These are phyloP conservation scores for Elsinoe arachidis DNA, from an alignment of 2,329 filamentous ascomycete genomes.

Conservation along the genomic window DNA sequence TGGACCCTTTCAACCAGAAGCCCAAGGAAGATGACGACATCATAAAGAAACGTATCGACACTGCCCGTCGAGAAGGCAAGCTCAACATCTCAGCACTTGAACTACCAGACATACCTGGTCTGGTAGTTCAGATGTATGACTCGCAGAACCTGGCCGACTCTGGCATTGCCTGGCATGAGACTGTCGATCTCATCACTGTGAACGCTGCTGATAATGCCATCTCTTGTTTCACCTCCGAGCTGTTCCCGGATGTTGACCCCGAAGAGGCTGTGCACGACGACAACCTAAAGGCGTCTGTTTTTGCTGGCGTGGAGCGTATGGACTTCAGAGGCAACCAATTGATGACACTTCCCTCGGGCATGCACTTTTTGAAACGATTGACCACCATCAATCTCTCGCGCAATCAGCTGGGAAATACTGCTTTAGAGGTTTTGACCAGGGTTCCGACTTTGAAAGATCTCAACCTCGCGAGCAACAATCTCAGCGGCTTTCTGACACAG, in stretches of 20 bases:
- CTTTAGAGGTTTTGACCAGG: conserved; percentile 64
- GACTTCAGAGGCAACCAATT: conserved; percentile 83
- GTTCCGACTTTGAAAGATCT: conserved; percentile 67
- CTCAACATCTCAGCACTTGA: conserved; percentile 83
- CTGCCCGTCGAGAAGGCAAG: conserved; percentile 67
- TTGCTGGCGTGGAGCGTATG: conserved; percentile 69
- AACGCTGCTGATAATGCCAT: conserved; percentile 87
- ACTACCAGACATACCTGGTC: conserved; percentile 67
- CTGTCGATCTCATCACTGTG: conserved; percentile 75
- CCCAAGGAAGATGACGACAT: conserved; percentile 51
- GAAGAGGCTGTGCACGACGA: conserved; percentile 53
- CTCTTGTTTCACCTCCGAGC: conserved; percentile 58
- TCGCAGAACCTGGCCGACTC: conserved; percentile 56
- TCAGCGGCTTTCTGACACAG: conserved; percentile 59
- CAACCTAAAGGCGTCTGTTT: conserved; percentile 65
- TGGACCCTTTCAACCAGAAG: conserved; percentile 64
- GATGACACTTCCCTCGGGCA: conserved; percentile 60
- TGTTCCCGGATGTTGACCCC: conserved; percentile 64
- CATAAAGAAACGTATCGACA: conserved; percentile 61
- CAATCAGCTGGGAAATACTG: conserved; percentile 67
- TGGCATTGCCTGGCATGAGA: conserved; percentile 76
- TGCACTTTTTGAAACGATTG: conserved; percentile 63
- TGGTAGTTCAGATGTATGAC: conserved; percentile 87
- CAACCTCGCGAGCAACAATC: conserved; percentile 67
- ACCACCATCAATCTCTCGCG: conserved; percentile 65